Base-by-base conservation (phyloP, 768 basidiomycete species). In the Mycena albidolilacea region DNA sequence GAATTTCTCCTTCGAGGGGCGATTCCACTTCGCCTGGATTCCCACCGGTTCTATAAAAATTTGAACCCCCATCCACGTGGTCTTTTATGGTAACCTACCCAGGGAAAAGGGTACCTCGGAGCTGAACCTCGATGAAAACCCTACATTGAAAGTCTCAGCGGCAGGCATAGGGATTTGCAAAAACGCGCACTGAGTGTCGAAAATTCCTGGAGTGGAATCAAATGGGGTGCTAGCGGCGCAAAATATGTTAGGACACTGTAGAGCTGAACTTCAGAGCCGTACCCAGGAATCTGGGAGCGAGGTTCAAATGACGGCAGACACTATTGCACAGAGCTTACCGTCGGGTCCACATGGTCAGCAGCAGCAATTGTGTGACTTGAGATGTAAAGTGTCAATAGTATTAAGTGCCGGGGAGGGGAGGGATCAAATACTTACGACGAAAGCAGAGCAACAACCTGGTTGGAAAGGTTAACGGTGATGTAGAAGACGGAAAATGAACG, bases 171-270 rank as follows among this genome's bases (percentile, higher is more conserved):
- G 30, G 3, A 30, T 30, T 30, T 30, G 30, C 30, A 30, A 30
- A 30, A 30, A 30, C 30, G 30, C 30, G 30, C 30, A 30, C 30
- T 30, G 30, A 30, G 30, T 30, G 30, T 30, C 30, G 30, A 30
- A 30, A 30, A 30, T 30, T 30, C 74, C 72, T 0, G 86, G 87
- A 6, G 87, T 87, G 1, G 86, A 84, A 76, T 88, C 87, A 76
- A 88, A 86, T 0, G 87, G 85, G 9, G 83, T 81, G 39, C 83
- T 78, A 30, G 30, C 30, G 30, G 30, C 30, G 30, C 30, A 30
- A 74, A 67, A 64, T 62, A 35, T 19, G 38, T 12, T 39, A 30
- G 37, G 21, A 50, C 30, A 30, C 30, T 1, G 30, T 30, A 30
- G 30, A 80, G 30, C 17, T 15, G 19, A 43, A 65, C 21, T n/a